Percentiles rank a stretch among this genome's conserved stretches.
Evolutionary conservation across 768 basidiomycete genomes (phyloP).

Genomic region (Udeniomyces megalosporus): DNA sequence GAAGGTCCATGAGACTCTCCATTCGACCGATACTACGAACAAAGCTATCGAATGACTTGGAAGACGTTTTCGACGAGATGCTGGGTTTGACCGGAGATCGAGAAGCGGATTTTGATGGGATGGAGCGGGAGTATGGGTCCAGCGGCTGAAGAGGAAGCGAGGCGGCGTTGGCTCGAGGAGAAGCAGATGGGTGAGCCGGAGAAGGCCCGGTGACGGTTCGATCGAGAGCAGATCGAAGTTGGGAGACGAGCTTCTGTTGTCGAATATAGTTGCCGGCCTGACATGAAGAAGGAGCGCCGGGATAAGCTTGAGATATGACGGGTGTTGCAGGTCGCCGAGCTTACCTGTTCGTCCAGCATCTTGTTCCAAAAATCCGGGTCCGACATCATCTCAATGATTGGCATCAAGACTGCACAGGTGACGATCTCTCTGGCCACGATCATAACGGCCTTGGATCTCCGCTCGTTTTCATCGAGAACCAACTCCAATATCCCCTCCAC

Average conservation of each 20-base stretch:
- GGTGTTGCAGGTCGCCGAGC: conserved; percentile 24
- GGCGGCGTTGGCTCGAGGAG: not conserved
- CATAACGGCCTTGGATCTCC: conserved; percentile 49
- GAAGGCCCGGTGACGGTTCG: conserved; percentile 14
- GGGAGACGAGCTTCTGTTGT: conserved; percentile 37
- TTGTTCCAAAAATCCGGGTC: conserved; percentile 98
- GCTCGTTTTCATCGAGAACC: conserved; percentile 61
- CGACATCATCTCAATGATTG: conserved; percentile 76
- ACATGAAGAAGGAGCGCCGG: not conserved
- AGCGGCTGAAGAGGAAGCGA: conserved; percentile 27
- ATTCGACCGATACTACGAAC: conserved; percentile 65
- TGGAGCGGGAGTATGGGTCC: conserved; percentile 37
- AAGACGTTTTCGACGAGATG: conserved; percentile 66
- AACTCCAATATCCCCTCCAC: conserved; percentile 55
- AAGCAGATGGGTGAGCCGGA: conserved; percentile 15
- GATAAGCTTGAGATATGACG: not conserved
- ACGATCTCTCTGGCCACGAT: conserved; percentile 67
- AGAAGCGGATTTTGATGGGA: too few relatives aligned
- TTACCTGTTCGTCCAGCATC: conserved; percentile 74
- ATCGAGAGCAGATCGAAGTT: conserved; percentile 20
- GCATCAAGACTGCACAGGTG: conserved; percentile 64
- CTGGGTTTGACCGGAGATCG: not conserved
- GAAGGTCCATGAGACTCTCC: conserved; percentile 71
- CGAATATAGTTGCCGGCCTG: conserved; percentile 55
- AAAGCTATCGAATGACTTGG: conserved; percentile 79